Conservation (phyloP, 257 asterid species). For the Linaria vulgaris region DNA sequence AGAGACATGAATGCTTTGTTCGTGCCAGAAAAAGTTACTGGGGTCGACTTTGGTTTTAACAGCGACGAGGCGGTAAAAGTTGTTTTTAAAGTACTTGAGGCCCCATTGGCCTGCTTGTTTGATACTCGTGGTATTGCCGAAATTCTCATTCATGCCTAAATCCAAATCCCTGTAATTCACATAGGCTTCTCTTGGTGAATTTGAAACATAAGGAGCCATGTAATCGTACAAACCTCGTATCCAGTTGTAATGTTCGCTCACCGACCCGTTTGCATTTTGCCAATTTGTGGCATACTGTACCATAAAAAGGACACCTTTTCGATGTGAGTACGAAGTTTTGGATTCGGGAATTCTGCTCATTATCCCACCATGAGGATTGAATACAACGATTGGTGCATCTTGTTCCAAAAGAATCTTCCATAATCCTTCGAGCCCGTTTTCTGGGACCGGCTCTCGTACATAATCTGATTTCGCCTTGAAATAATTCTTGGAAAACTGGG, state of each 20-base stretch:
- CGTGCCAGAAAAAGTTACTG: conserved; percentile 22
- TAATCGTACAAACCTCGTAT: conserved; percentile 5
- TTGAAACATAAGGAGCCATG: conserved; percentile 16
- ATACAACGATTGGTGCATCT: conserved; percentile 19
- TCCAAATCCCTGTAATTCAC: conserved; percentile 20
- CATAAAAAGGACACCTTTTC: conserved; percentile 27
- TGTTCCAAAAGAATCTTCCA: conserved; percentile 17
- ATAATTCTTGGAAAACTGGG: conserved; percentile 16
- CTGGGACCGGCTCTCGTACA: conserved; percentile 15
- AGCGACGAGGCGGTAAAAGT: conserved; percentile 9
- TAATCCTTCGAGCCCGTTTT: conserved; percentile 22
- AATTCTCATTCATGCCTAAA: conserved; percentile 4
- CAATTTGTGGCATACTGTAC: conserved; percentile 18
- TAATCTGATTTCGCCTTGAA: conserved; percentile 26
- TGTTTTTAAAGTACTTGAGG: conserved; percentile 2
- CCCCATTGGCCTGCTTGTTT: conserved; percentile 8
- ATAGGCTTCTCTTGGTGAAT: conserved; percentile 19
- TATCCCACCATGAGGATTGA: conserved; percentile 24
- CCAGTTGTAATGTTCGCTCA: conserved; percentile 15
- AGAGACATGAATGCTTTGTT: conserved; percentile 7
- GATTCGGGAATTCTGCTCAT: conserved; percentile 18
- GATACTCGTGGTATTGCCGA: conserved; percentile 1
- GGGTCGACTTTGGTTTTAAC: conserved; percentile 15
- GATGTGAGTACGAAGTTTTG: conserved; percentile 22
- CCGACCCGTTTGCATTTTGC: conserved; percentile 5